Conservation (phyloP, 176 grass and related monocot species). For the Ampelocalamus luodianensis region DNA sequence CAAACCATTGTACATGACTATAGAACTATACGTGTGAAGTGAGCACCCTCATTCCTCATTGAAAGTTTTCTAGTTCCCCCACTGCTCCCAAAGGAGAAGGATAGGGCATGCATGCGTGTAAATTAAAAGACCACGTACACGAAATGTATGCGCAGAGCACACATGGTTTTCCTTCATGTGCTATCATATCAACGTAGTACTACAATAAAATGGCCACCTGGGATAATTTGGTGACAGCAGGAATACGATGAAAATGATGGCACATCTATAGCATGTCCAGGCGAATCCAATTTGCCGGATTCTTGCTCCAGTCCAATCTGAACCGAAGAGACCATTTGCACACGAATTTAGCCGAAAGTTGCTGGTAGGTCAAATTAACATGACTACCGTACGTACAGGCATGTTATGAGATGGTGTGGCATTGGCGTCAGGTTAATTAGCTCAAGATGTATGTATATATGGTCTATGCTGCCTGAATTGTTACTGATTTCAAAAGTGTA, state of each 20-base stretch:
- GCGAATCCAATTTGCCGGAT: neutral
- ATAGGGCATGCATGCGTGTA: no score
- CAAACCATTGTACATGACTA: no score
- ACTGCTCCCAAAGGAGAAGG: no score
- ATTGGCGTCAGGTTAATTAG: no score
- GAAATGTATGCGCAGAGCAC: no score
- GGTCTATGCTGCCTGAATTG: no score
- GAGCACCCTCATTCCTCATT: accelerated
- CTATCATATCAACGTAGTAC: neutral
- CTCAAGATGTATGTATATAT: no score
- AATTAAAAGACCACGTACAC: no score
- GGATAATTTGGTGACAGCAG: neutral
- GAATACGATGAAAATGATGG: neutral
- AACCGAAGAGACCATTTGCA: neutral
- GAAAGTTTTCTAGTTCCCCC: no score
- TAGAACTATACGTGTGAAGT: no score
- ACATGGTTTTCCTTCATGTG: neutral
- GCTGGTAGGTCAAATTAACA: neutral
- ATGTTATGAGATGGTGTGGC: no score
- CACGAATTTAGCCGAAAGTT: neutral
- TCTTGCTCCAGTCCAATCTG: neutral
- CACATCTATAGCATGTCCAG: neutral
- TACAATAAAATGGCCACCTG: neutral
- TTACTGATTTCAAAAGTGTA: no score
- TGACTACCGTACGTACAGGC: neutral